A percentile compares a stretch with the other conserved stretches of the same genome.
phyloP scores from a whole-genome alignment of 2,329 filamentous ascomycete genomes.

The Fusarium decemcellulare region DNA sequence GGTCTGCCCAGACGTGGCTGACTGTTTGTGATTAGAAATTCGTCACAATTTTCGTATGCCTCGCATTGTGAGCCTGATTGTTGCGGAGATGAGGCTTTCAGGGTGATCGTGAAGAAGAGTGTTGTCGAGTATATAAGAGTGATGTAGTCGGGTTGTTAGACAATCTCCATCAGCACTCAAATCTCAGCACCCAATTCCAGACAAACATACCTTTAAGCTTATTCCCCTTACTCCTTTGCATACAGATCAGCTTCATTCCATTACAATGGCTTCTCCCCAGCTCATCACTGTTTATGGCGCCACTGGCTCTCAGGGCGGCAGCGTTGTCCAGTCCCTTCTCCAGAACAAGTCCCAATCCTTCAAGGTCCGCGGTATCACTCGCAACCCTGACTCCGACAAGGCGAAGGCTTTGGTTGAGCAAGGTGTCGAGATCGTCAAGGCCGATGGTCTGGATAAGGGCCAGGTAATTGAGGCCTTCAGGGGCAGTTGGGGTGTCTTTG shows the following conservation, averaged over 20 bases:
- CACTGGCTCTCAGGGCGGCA: conserved; percentile 50
- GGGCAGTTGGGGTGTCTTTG: conserved; percentile 52
- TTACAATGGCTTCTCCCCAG: conserved; percentile 45
- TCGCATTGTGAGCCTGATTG: not conserved
- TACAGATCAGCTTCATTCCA: not conserved
- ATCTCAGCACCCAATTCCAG: not conserved
- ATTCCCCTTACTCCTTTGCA: not conserved
- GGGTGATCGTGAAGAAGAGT: not conserved
- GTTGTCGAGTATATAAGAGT: conserved; percentile 32
- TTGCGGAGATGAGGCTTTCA: conserved; percentile 16
- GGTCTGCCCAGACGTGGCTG: conserved; percentile 4
- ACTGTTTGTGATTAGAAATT: conserved; percentile 27
- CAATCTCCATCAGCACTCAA: conserved; percentile 22
- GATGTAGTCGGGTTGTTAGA: not conserved
- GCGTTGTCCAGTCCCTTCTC: conserved; percentile 49
- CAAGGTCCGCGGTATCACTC: conserved; percentile 48
- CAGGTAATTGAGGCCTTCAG: conserved; percentile 47
- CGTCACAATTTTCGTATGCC: not conserved
- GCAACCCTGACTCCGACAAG: conserved; percentile 47
- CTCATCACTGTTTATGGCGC: conserved; percentile 51
- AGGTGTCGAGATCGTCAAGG: conserved; percentile 51
- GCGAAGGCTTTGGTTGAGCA: conserved; percentile 44
- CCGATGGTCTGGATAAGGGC: conserved; percentile 45
- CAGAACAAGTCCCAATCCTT: conserved; percentile 47
- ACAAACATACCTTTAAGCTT: conserved; percentile 9